Evolutionary conservation across 352 stramenopile species (phyloP), one percentile per base, ranked within the genome.

Genomic region (Globisporangium alternatum): DNA sequence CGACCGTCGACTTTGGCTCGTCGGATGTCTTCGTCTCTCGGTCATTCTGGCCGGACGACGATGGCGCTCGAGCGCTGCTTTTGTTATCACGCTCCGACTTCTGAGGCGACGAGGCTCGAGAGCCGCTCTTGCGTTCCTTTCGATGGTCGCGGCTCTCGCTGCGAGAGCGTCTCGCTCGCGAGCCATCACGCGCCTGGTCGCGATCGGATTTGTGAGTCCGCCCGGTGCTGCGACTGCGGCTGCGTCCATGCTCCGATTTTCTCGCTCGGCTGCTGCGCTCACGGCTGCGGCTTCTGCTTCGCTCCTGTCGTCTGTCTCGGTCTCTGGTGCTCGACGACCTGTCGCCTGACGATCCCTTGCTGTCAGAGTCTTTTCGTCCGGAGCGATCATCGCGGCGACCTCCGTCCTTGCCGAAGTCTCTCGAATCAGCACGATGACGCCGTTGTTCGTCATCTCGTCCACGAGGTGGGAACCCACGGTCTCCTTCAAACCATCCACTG

Each of bases 151-250:
- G 78, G 41, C 76, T 89, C 57, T 56, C 56, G 65, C 79, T 89
- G 35, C 75, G 78, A 37, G 80, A 88, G 43, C 78, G 74, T 54
- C 72, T 68, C 7, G 65, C 71, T 31, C 71, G 72, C 15, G 71
- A 72, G 19, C 61, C 60, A 28, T 63, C 56, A 28, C 75, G 75
- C 5, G 65, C 66, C 25, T 72, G 70, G 2, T 83, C 76, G n/a
- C 70, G 73, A 39, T 62, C 59, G 45, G 69, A 72, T 39, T 80
- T 81, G 21, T 75, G 71, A n/a, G 62, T 66, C 41, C 77, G 83
- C 2, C 76, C 84, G 39, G 73, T 66, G 60, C 74, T 84, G 44
- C 72, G 70, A 56, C 83, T 91, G 51, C 76, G 78, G 62, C 80
- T 91, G 52, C 80, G 75, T 35, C 76, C 61, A 10, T 66, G 61